Evolutionary conservation across 2,329 filamentous ascomycete genomes (phyloP), one percentile per base, ranked within the genome.

Genomic region (Beauveria sp.): DNA sequence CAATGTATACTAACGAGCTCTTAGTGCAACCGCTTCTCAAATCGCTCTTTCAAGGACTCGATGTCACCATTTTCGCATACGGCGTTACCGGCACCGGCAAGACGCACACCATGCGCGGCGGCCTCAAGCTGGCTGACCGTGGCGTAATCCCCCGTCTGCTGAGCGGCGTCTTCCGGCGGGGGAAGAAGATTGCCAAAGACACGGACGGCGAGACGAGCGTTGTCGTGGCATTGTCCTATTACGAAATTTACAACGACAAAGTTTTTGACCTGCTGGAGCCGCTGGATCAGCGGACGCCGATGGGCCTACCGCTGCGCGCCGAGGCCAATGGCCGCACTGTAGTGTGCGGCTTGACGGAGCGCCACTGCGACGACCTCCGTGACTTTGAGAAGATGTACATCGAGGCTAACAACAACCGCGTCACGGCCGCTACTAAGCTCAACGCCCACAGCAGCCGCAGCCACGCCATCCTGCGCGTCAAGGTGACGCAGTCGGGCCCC

Each of bases 191-290:
- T 20, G 83, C 85, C 66, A 95, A 93, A 74, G 92, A 96, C 69
- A 83, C 86, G 2, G 79, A 81, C 5, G 90, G 87, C 12, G 78
- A 93, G 78, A 93, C 87, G 0, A 81, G 78, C 2, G 90, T 96
- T 24, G 78, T 85, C 9, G 90, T 96, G 18, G 81, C 85, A 14
- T 81, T 97, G 69, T 93, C 90, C 30, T 97, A 97, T 76, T 96
- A 96, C 76, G 93, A 97, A 73, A 96, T 97, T 66, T 97, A 97
- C 76, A 96, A 96, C 73, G 93, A 97, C 78, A 93, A 93, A 72
- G 92, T 96, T 22, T 96, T 88, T 70, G 93, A 97, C 72, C 79
- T 97, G 38, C 91, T 97, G 66, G 90, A 96, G 72, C 81, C 91
- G 0, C 89, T 87, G 0, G 93, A 97, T 73, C 96, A 92, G 77